Base-by-base conservation (phyloP, 208 protist genomes). In the Trypanosoma platydactyli region DNA sequence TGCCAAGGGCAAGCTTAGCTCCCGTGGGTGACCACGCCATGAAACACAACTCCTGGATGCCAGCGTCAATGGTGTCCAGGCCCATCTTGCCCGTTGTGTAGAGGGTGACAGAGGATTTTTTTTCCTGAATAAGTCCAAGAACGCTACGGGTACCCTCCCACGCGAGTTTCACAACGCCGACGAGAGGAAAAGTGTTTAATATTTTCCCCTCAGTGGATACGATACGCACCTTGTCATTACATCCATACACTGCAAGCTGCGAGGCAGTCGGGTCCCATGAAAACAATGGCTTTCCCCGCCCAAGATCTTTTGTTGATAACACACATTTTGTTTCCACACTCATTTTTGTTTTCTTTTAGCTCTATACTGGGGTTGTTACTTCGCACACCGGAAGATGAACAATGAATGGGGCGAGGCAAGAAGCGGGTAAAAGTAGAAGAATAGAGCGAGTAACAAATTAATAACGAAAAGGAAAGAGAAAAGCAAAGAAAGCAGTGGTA, bases 101-200 rank as follows among this genome's bases (percentile, higher is more conserved):
- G 27, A 99, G 60, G 13, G 86, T 77, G 3, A 99, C 70, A 16
- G 73, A 70, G 29, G 71, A 69, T 0, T 75, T 85, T 13, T 71
- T 67, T 25, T 83, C 52, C 27, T 94, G 91, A 52, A 98, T 76
- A 38, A 99, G 56, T 16, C 94, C 97, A 9, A 99, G 71, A 3
- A 81, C 79, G 56, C 97, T 92, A n/a, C 78, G 70, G 42, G 83
- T 42, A 30, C 54, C 30, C 65, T 98, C 95, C 96, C 97, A 99
- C 29, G 82, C 82, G 61, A 98, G 74, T 27, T 79, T 64, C 12
- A 93, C 56, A n/a, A 91, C 84, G 40, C 74, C 68, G 13, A 77
- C 25, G 20, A 94, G 65, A 7, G 84, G 58, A 20, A 98, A 84
- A 46, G 95, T 83, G 60, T 94, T 80, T 53, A 94, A 73, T 13